Percentiles rank a stretch among this genome's conserved stretches.
Evolutionary conservation across 345 rosid species (phyloP).

Genomic region (Corymbia maculata): DNA sequence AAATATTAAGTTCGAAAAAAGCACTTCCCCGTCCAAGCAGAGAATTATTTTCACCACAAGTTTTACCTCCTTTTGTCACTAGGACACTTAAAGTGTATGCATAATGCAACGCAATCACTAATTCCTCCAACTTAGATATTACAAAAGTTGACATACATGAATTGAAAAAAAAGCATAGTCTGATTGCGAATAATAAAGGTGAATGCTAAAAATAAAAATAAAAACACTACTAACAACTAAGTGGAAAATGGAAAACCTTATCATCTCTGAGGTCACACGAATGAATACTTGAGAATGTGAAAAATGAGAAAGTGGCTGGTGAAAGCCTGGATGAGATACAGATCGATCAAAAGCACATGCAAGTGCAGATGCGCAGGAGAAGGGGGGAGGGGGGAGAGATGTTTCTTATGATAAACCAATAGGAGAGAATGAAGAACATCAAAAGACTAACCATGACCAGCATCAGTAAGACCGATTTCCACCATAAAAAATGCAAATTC

Average conservation of each 20-base stretch:
- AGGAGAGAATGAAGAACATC: background rate
- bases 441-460: conserved; percentile 75
- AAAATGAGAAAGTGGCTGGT: background rate
- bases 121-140: background rate
- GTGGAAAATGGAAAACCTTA: background rate
- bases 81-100: background rate
- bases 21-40: background rate
- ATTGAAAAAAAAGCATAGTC: background rate
- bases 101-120: background rate
- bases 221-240: background rate
- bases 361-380: too few species aligned
- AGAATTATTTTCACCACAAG: background rate
- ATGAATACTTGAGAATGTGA: background rate
- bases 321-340: background rate
- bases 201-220: background rate
- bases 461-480: conserved; percentile 61
- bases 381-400: background rate
- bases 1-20: too few species aligned
- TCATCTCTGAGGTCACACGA: background rate
- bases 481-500: conserved; percentile 75
- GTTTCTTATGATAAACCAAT: background rate
- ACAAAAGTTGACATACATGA: background rate
- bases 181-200: background rate
- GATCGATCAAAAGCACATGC: background rate
- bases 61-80: background rate